These are phyloP conservation scores for Hymenoscyphus scutula DNA, from an alignment of 2,329 filamentous ascomycete genomes.

Conservation along the genomic window DNA sequence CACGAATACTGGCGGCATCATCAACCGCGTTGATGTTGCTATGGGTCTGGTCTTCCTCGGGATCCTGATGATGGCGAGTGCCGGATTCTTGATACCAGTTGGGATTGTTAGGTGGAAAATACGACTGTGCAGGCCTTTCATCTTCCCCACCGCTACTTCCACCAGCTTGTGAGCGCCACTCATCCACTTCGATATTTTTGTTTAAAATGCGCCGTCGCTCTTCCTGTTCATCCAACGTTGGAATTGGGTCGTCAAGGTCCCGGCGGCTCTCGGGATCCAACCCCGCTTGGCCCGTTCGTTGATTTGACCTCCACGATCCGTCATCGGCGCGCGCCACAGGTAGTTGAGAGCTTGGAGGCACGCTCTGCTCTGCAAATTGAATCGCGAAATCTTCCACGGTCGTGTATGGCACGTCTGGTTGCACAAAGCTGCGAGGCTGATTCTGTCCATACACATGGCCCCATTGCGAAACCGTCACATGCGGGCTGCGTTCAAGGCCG, in stretches of 20 bases:
- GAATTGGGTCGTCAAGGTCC: constrained; percentile 26
- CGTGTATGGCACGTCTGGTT: constrained; percentile 15
- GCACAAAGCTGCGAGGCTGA: constrained; percentile 14
- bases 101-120: constrained; percentile 18
- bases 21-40: constrained; percentile 29
- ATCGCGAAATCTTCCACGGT: constrained; percentile 15
- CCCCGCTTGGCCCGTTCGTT: constrained; percentile 29
- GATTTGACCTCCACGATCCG: constrained; percentile 29
- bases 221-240: constrained; percentile 36
- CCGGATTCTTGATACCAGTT: constrained; percentile 18
- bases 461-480: constrained; percentile 31
- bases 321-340: constrained; percentile 27
- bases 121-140: constrained; percentile 24
- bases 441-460: constrained; percentile 17
- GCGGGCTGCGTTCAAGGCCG: constrained; percentile 25
- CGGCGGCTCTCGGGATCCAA: constrained; percentile 33
- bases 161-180: constrained; percentile 34
- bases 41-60: constrained; percentile 18
- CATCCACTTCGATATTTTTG: constrained; percentile 36
- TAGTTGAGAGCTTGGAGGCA: constrained; percentile 8
- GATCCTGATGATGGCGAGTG: constrained; percentile 6
- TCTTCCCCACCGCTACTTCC: constrained; percentile 25
- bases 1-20: constrained; percentile 34
- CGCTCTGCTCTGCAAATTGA: constrained; percentile 17
- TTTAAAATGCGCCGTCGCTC: constrained; percentile 28